phyloP scores from a whole-genome alignment of 768 basidiomycete genomes.

The Tulasnella sp. region DNA sequence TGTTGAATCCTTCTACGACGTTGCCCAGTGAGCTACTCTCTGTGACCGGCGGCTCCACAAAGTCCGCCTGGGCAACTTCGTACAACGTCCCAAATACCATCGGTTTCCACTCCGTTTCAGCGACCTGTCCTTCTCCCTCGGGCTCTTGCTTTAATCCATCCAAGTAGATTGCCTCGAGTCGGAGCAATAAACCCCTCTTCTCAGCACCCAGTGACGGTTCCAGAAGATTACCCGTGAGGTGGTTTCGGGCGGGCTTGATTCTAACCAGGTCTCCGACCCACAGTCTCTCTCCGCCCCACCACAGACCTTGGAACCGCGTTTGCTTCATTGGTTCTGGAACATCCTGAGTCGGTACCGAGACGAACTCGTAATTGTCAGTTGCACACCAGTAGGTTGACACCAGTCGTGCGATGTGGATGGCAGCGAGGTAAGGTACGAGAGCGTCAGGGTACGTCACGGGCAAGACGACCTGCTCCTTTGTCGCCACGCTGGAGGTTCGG shows the following conservation, averaged over 20 bases:
- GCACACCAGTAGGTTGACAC: constrained; percentile 57
- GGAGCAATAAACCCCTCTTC: constrained; percentile 60
- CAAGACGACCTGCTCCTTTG: constrained; percentile 16
- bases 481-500: background rate
- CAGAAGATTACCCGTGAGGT: constrained; percentile 46
- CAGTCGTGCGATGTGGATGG: constrained; percentile 56
- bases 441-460: constrained; percentile 36
- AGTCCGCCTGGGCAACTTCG: constrained; percentile 67
- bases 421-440: constrained; percentile 53
- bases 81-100: constrained; percentile 64
- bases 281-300: constrained; percentile 15
- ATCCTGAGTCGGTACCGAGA: background rate
- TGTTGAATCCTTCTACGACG: background rate
- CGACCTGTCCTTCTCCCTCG: background rate
- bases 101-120: background rate
- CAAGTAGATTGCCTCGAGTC: constrained; percentile 51
- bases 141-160: constrained; percentile 33
- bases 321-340: constrained; percentile 27
- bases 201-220: constrained; percentile 48
- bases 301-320: constrained; percentile 23
- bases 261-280: constrained; percentile 16
- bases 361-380: constrained; percentile 54
- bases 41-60: constrained; percentile 33
- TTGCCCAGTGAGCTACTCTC: background rate
- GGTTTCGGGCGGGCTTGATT: constrained; percentile 60